Base-by-base conservation (phyloP, 306 rosid genomes). In the Prunus davidiana region DNA sequence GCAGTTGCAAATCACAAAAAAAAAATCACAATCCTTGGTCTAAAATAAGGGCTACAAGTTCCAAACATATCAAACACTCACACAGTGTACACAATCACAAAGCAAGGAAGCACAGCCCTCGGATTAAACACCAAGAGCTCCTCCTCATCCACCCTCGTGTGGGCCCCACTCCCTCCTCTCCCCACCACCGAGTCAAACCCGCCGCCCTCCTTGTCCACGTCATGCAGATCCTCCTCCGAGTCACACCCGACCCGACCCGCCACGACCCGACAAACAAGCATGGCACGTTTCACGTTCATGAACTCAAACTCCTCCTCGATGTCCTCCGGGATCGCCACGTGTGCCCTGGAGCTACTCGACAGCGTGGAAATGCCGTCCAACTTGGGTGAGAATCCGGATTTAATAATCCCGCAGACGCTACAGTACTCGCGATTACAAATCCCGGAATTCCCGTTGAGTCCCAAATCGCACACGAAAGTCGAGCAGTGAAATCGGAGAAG, bases 71-170 rank as follows among this genome's bases (percentile, higher is more conserved):
- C 82, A 72, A 57, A 52, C 63, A 12, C 11, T 89, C 88, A 92
- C 58, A 89, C 84, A 22, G 78, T 83, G 79, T 95, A 95, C 76
- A 95, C 92, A 76, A 95, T 95, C 71, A 91, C 99, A 85, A 95
- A 95, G 85, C 99, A 95, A 73, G 99, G 99, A 62, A 95, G 97
- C 83, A 95, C 96, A 49, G 97, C 99, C 93, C 92, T 89, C 0
- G 99, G 97, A 85, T 87, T 95, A 67, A 90, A 90, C 77, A 92
- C 99, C 85, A 95, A 20, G 0, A 95, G 76, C 88, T 95, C 98
- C 76, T 94, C 97, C 49, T 94, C 98, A 47, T 92, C 98, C 56
- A 86, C 62, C 25, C 85, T 81, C 3, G 90, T 60, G 67, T 82
- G 86, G 73, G 84, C 88, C 49, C 97, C 96, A 19, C 80, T 80